These are phyloP conservation scores for Metschnikowia corniflorae DNA, from an alignment of 805 yeast genomes.

Conservation along the genomic window DNA sequence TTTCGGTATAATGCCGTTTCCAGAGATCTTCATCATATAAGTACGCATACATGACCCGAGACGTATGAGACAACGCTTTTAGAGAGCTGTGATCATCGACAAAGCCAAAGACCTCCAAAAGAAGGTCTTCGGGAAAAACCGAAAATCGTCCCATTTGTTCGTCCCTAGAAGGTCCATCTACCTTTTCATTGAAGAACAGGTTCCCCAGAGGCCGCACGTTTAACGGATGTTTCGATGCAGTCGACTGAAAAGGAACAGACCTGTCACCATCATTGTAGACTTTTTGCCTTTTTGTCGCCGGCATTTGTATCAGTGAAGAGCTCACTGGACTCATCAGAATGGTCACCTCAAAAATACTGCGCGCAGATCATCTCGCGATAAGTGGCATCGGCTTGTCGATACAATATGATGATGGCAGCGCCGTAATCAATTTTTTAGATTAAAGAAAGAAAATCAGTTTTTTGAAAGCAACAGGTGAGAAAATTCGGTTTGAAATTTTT, in stretches of 20 bases:
- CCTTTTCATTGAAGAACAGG: constrained; percentile 8
- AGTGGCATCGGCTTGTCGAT: too few relatives aligned
- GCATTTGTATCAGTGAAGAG: too few relatives aligned
- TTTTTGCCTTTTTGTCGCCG: constrained; percentile 5
- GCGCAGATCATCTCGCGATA: background rate
- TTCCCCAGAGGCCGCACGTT: constrained; percentile 21
- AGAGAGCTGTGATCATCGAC: constrained; percentile 49
- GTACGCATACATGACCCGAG: constrained; percentile 69
- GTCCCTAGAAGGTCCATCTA: constrained; percentile 16
- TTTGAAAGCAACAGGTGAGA: too few relatives aligned
- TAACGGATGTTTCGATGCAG: constrained; percentile 15
- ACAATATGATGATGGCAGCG: too few relatives aligned
- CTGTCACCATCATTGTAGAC: constrained; percentile 7
- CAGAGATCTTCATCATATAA: constrained; percentile 76
- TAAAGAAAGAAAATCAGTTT: too few relatives aligned
- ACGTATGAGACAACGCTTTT: constrained; percentile 50
- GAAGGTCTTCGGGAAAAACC: constrained; percentile 58
- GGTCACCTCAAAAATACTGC: too few relatives aligned
- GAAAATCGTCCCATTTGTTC: constrained; percentile 53
- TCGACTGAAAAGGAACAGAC: constrained; percentile 5
- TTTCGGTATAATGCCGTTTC: constrained; percentile 52
- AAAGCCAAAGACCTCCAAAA: constrained; percentile 50
- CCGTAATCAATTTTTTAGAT: too few relatives aligned
- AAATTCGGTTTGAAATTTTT: too few relatives aligned
- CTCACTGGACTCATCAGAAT: too few relatives aligned